Base-by-base conservation (phyloP, 1,284 basidiomycete species). In the Cutaneotrichosporon daszewskae region DNA sequence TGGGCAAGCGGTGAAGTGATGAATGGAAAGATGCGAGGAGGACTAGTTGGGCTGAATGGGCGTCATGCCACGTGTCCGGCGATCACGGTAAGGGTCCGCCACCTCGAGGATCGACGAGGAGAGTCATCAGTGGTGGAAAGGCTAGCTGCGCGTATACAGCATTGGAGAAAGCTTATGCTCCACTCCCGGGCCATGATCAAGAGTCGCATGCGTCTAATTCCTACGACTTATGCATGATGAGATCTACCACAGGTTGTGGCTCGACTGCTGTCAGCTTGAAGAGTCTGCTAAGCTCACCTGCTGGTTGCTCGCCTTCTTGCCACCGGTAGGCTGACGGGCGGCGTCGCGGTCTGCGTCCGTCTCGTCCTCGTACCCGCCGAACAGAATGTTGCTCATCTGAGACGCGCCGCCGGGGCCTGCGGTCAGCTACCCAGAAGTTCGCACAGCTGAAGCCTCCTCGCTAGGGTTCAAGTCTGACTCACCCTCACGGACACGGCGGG, bases 401-500 rank as follows among this genome's bases (percentile, higher is more conserved):
- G 64, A 65, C 33, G 57, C 56, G 28, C 69, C 69, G 19, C 68
- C 68, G 13, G 68, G 68, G 16, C 55, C 68, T 70, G 32, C 12
- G 3, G 42, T 47, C 39, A 52, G 46, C 34, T 22, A 5, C 13
- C 4, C 17, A 18, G 18, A 11, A 29, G 17, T 4, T 16, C 14
- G 4, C 32, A 35, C 24, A 33, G 24, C 16, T 12, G 1, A 23
- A 17, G 23, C 23, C 17, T 14, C 22, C 2, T 13, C 2, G 14
- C 22, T 31, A 4, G 3, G 9, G 7, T n/a, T 34, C 24, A 10
- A 19, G 11, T 18, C 8, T 22, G 2, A 52, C 65, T 55, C 43
- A 69, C 68, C 65, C 47, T 71, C 62, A 43, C 64, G 57, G 39
- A 71, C 69, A 46, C 70, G 70, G 36, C 69, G 51, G 4, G 64